These are phyloP conservation scores for Saccharomycopsis crataegensis DNA, from an alignment of 1,139 yeast genomes.

Conservation along the genomic window DNA sequence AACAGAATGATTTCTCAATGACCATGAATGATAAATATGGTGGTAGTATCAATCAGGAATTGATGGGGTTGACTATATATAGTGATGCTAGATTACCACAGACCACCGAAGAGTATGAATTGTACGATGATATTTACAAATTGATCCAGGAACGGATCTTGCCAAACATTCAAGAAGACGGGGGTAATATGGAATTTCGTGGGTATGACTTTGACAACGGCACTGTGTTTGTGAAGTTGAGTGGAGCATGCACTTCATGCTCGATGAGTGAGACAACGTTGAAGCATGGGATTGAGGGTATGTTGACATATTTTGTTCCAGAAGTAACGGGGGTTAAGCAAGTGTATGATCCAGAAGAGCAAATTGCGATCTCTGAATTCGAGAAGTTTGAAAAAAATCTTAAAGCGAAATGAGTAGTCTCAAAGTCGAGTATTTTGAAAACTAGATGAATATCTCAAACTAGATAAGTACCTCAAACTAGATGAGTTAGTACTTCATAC, in stretches of 20 bases:
- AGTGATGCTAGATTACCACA: constrained; percentile 18
- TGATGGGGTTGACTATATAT: constrained; percentile 9
- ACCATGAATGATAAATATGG: not conserved
- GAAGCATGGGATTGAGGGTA: constrained; percentile 73
- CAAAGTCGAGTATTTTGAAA: constrained; percentile 14
- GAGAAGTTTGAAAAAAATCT: constrained; percentile 48
- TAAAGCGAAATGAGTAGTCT: not conserved
- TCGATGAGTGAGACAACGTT: constrained; percentile 71
- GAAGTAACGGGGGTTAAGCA: constrained; percentile 74
- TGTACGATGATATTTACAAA: constrained; percentile 45
- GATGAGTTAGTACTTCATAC: no score
- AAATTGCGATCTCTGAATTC: constrained; percentile 58
- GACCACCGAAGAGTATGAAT: constrained; percentile 17
- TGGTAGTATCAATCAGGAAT: not conserved
- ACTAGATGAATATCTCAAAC: constrained; percentile 17
- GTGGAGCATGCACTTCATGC: constrained; percentile 81
- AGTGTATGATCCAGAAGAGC: constrained; percentile 54
- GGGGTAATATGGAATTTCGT: constrained; percentile 70
- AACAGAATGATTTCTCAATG: not conserved
- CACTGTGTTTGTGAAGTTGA: constrained; percentile 62
- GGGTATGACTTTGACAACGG: constrained; percentile 67
- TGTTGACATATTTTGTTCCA: constrained; percentile 79
- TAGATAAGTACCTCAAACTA: no score
- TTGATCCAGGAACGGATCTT: constrained; percentile 54
- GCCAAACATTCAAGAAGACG: constrained; percentile 71